Evolutionary conservation across 306 rosid species (phyloP), one percentile per base, ranked within the genome.

Genomic region (Ormosia semicastrata): DNA sequence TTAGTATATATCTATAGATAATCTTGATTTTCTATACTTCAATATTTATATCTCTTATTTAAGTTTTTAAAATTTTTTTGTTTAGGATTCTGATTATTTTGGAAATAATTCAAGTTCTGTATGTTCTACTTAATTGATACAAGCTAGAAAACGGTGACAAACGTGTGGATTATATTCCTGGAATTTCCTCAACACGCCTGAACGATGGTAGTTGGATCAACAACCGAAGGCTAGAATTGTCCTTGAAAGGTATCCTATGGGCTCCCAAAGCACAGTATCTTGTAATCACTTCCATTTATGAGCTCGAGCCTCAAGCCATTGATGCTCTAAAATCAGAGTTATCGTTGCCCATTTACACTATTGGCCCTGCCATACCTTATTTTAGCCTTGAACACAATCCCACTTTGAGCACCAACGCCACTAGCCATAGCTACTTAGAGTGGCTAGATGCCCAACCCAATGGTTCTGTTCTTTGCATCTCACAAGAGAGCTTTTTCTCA

Each of bases 151-250:
- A 71, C 2, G 87, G 89, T 10, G 86, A 70, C 46, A 76, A 81
- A 30, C 77, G 76, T 7, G 75, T 85, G 47, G 84, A 89, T 60
- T 90, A 88, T 56, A 82, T 85, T 67, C 91, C 92, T 2, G 94
- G 91, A 60, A 36, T 88, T 41, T 62, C 86, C 46, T 5, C 84
- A 39, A 85, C 79, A 9, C 79, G 87, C 9, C 4, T 85, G 3
- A 46, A 56, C 5, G 32, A 79, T 8, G 85, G 18, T 1, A 80
- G 77, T 58, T 40, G 24, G 24, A 24, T 24, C 24, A 24, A 24
- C 24, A 24, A 24, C n/a, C n/a, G 49, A 76, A 1, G 41, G 2
- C 0, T 79, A 60, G 13, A 58, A 24, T 15, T 52, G 7, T 0
- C 13, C 32, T 14, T 80, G 46, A 77, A 87, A 79, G 79, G 66